phyloP scores from a whole-genome alignment of 2,329 filamentous ascomycete genomes.

The Aspergillus sp. region DNA sequence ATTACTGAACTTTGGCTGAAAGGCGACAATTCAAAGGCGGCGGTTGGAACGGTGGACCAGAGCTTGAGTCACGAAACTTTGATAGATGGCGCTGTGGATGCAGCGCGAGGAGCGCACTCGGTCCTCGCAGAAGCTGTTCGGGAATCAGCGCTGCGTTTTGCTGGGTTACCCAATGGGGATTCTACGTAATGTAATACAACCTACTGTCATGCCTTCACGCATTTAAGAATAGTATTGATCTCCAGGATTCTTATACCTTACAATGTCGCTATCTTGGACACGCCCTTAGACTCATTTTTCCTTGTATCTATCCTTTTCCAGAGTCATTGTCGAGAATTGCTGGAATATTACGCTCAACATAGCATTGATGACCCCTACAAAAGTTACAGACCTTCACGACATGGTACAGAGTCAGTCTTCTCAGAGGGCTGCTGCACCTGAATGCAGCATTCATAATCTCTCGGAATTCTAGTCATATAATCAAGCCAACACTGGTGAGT shows the following conservation, averaged over 20 bases:
- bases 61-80: constrained; percentile 51
- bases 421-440: too few relatives aligned
- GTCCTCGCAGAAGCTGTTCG: constrained; percentile 63
- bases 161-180: constrained; percentile 22
- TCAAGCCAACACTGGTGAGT: too few relatives aligned
- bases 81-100: constrained; percentile 64
- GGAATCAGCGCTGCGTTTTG: constrained; percentile 52
- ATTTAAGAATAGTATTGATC: neutral
- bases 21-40: constrained; percentile 56
- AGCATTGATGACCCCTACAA: too few relatives aligned
- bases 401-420: too few relatives aligned
- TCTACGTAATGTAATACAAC: constrained; percentile 7
- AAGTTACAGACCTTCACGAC: too few relatives aligned
- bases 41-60: constrained; percentile 33
- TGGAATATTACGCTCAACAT: too few relatives aligned
- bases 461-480: too few relatives aligned
- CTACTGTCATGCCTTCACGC: neutral
- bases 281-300: too few relatives aligned
- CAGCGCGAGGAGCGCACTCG: constrained; percentile 58
- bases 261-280: too few relatives aligned
- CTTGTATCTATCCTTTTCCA: too few relatives aligned
- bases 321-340: too few relatives aligned
- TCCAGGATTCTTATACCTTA: neutral
- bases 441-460: too few relatives aligned
- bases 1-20: constrained; percentile 95